Base-by-base conservation (phyloP, 2,329 filamentous ascomycete species). In the Aspergillus aculeatinus region DNA sequence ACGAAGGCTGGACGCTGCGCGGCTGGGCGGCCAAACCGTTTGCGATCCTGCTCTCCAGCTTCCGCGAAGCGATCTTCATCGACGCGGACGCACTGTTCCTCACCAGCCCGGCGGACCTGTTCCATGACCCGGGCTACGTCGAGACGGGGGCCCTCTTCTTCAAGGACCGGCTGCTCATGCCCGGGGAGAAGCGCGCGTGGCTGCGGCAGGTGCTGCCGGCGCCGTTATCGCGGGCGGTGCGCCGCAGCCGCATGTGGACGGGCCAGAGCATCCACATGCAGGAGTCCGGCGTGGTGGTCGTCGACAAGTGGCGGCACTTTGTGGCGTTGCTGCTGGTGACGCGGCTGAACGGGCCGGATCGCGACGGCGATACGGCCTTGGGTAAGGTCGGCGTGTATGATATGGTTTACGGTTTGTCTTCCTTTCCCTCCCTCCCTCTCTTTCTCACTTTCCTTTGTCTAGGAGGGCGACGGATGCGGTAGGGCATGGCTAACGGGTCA, bases 21-120 rank as follows among this genome's bases (percentile, higher is more conserved):
- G 79, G 79, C 5, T 81, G 79, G 78, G 79, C 79, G 0, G 77
- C 75, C 27, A 82, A 82, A 60, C 78, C 80, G 0, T 81, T 79
- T 50, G 79, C 79, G 1, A 79, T 80, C 21, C 67, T 82, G 4
- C 65, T 80, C 60, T 80, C 78, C 1, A 79, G 76, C 31, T 82
- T 81, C 68, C 77, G 78, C 5, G 79, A 82, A 65, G 75, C 75
- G 57, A 78, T 81, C 48, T 79, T 82, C 61, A 78, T 82, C 60
- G 79, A 81, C 59, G 79, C 79, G 0, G 80, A 81, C 60, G 73
- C 74, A 4, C 66, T 79, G 19, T 81, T 81, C 67, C 75, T 81
- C 61, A 68, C 72, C 14, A 75, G 79, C 58, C 80, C 79, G 0
- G 75, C 72, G 53, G 59, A 68, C 2, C 63, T 81, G 19, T 81